phyloP scores from a whole-genome alignment of 139 green algal species.

The Chlorella sp. region DNA sequence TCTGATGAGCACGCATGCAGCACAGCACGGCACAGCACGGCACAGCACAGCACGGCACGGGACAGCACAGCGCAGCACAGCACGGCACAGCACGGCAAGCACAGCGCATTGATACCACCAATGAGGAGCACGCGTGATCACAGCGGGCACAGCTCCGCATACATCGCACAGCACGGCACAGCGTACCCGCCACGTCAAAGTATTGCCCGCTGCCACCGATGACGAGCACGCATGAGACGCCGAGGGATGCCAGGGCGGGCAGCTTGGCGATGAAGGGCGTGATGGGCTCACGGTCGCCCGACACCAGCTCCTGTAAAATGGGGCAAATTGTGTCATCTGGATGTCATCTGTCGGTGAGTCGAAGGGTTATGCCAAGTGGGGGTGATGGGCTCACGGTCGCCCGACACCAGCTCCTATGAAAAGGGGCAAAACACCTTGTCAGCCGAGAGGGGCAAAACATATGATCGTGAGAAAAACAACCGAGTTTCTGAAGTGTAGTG shows the following conservation, averaged over 20 bases:
- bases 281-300: conserved; percentile 70
- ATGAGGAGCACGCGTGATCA: neutral
- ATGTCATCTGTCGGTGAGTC: too few relatives aligned
- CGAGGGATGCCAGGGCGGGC: conserved; percentile 24
- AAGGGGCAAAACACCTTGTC: too few relatives aligned
- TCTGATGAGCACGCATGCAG: neutral
- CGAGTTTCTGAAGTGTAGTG: too few relatives aligned
- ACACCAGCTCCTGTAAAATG: conserved; percentile 64
- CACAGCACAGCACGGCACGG: too few relatives aligned
- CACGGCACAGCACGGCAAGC: too few relatives aligned
- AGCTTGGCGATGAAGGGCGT: conserved; percentile 71
- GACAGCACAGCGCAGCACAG: too few relatives aligned
- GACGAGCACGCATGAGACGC: conserved; percentile 63
- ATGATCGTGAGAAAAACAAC: too few relatives aligned
- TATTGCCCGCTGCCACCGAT: conserved; percentile 76
- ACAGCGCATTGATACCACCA: too few relatives aligned
- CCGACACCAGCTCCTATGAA: conserved; percentile 60
- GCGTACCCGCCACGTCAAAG: conserved; percentile 57
- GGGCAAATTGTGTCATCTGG: too few relatives aligned
- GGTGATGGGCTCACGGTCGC: conserved; percentile 75
- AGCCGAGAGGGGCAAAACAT: too few relatives aligned
- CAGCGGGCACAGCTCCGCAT: neutral
- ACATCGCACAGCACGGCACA: neutral
- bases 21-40: neutral
- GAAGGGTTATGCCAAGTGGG: too few relatives aligned